phyloP scores from a whole-genome alignment of 1,139 yeast species.

The Taphrina populina region DNA sequence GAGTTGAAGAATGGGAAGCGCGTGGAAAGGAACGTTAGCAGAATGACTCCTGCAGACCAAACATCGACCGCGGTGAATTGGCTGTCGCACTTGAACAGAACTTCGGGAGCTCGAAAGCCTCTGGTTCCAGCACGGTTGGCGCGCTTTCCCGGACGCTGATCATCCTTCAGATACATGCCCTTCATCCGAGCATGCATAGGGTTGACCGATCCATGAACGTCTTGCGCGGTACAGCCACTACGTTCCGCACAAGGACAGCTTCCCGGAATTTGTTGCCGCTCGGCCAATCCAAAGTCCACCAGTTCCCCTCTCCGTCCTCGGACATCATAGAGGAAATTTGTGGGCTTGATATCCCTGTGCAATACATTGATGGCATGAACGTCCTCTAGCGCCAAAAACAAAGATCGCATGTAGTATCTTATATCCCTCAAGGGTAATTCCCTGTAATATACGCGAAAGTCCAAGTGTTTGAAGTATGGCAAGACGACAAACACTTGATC shows the following conservation, averaged over 20 bases:
- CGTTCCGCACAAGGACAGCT: constrained; percentile 37
- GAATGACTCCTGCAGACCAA: constrained; percentile 90
- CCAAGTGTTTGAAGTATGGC: constrained; percentile 89
- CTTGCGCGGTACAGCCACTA: constrained; percentile 29
- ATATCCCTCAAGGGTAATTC: constrained; percentile 77
- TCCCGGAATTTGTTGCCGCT: constrained; percentile 43
- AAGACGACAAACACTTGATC: constrained; percentile 92
- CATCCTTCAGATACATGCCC: constrained; percentile 77
- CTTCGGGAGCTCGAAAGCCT: constrained; percentile 95
- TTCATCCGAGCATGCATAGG: constrained; percentile 41
- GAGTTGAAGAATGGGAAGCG: constrained; percentile 87
- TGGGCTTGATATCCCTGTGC: constrained; percentile 85
- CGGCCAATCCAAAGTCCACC: constrained; percentile 93
- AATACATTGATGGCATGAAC: constrained; percentile 75
- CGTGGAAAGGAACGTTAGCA: constrained; percentile 66
- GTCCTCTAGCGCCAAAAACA: constrained; percentile 70
- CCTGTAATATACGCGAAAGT: constrained; percentile 75
- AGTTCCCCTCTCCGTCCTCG: constrained; percentile 73
- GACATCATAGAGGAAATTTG: constrained; percentile 76
- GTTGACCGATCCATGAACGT: constrained; percentile 14
- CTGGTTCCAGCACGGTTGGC: constrained; percentile 98
- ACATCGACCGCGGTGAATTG: constrained; percentile 78
- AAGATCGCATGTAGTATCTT: constrained; percentile 73
- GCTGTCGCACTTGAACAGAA: constrained; percentile 77
- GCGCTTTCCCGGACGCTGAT: constrained; percentile 77